These are phyloP conservation scores for Macrotyloma uniflorum DNA, from an alignment of 306 rosid species.

Conservation along the genomic window DNA sequence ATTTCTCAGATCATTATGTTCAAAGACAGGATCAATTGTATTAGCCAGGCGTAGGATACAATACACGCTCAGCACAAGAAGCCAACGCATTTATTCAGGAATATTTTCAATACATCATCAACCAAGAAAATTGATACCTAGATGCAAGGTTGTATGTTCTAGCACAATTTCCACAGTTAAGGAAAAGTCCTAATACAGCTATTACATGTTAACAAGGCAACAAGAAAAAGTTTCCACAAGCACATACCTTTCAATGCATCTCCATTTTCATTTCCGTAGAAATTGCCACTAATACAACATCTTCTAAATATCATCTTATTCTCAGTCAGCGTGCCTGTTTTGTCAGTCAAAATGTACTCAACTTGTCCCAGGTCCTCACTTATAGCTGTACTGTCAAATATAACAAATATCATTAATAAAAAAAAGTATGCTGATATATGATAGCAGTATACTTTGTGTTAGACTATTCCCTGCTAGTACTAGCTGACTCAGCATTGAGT, in stretches of 20 bases:
- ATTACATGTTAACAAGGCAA: constrained; percentile 29
- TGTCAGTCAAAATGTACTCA: constrained; percentile 98
- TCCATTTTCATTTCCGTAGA: constrained; percentile 89
- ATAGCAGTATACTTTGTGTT: too few species aligned
- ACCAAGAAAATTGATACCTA: constrained; percentile 30
- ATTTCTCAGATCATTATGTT: constrained; percentile 6
- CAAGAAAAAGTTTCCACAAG: constrained; percentile 41
- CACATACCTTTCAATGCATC: constrained; percentile 96
- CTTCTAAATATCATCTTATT: constrained; percentile 97
- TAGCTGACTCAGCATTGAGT: too few species aligned
- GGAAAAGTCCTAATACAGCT: constrained; percentile 25
- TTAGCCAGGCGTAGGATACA: constrained; percentile 15
- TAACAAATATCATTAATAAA: constrained; percentile 52
- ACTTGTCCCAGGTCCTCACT: constrained; percentile 99
- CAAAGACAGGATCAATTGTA: constrained; percentile 5
- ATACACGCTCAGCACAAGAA: constrained; percentile 28
- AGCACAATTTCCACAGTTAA: constrained; percentile 1
- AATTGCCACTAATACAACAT: constrained; percentile 81
- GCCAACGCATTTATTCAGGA: constrained; percentile 20
- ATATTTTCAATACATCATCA: background rate
- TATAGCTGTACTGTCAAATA: constrained; percentile 98
- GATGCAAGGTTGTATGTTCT: background rate
- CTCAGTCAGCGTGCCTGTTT: constrained; percentile 97
- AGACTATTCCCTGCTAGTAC: too few species aligned
- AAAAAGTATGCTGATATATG: constrained; percentile 27